phyloP scores from a whole-genome alignment of 2,329 filamentous ascomycete species.

The Davidsoniella eucalypti region DNA sequence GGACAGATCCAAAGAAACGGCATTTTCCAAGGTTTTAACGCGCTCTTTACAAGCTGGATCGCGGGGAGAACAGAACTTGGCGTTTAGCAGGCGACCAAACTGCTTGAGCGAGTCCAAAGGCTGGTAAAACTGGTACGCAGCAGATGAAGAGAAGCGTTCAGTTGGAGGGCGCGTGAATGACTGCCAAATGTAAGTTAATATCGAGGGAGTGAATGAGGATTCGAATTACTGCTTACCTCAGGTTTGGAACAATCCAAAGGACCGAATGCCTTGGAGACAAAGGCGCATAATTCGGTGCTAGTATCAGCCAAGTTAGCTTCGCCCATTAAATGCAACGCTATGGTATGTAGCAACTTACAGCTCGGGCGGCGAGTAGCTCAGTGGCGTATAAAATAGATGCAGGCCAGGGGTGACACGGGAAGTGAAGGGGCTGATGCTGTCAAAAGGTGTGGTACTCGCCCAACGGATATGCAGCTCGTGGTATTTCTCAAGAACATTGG shows the following conservation, averaged over 20 bases:
- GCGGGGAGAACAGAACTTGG: constrained; percentile 32
- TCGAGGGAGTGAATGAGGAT: not conserved
- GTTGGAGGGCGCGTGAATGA: constrained; percentile 43
- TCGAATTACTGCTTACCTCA: constrained; percentile 6
- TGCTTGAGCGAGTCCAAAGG: constrained; percentile 38
- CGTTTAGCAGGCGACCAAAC: constrained; percentile 36
- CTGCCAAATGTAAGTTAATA: constrained; percentile 18
- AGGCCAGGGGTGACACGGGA: constrained; percentile 66
- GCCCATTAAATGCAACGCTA: no score
- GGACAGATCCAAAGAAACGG: constrained; percentile 58
- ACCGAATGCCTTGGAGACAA: constrained; percentile 42
- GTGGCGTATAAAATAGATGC: constrained; percentile 61
- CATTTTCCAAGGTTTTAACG: constrained; percentile 29
- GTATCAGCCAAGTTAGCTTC: not conserved
- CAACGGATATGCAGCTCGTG: constrained; percentile 68
- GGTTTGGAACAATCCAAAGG: constrained; percentile 34
- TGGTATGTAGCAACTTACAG: not conserved
- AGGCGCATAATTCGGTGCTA: constrained; percentile 30
- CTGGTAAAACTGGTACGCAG: constrained; percentile 56
- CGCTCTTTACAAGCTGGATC: constrained; percentile 33
- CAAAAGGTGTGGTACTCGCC: constrained; percentile 42
- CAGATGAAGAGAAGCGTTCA: constrained; percentile 21
- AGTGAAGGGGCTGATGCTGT: constrained; percentile 50
- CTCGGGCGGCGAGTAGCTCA: constrained; percentile 3
- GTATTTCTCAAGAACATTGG: constrained; percentile 42